Conservation (phyloP, 495 filamentous ascomycete species). For the Haplographium delicatum region DNA sequence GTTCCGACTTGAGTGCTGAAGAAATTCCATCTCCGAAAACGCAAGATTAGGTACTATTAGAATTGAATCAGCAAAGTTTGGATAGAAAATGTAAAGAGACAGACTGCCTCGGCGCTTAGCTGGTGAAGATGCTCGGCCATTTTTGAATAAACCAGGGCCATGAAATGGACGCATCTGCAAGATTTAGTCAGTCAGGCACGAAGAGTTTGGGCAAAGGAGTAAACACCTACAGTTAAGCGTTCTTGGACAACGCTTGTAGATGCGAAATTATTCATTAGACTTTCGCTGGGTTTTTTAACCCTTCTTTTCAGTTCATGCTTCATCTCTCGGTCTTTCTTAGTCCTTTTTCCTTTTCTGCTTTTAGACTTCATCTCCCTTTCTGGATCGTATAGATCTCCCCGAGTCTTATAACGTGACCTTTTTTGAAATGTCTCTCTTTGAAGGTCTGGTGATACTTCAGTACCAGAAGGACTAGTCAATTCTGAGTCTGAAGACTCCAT, state of each 20-base stretch:
- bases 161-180: conserved; percentile 50
- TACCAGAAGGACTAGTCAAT: neutral
- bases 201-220: neutral
- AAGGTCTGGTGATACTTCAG: neutral
- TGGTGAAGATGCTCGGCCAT: conserved; percentile 58
- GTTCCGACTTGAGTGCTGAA: conserved; percentile 30
- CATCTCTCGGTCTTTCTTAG: conserved; percentile 30
- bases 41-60: conserved; percentile 56
- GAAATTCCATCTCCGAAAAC: conserved; percentile 65
- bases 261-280: conserved; percentile 57
- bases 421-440: conserved; percentile 45
- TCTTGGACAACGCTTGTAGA: conserved; percentile 57
- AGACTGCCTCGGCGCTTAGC: conserved; percentile 8
- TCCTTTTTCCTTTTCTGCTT: conserved; percentile 10
- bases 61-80: neutral
- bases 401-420: conserved; percentile 56
- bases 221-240: conserved; percentile 54
- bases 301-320: conserved; percentile 31
- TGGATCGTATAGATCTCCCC: conserved; percentile 49
- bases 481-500: neutral
- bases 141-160: conserved; percentile 63
- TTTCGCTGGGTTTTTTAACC: conserved; percentile 31
- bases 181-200: too few relatives aligned
- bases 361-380: conserved; percentile 29
- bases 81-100: conserved; percentile 3